These are phyloP conservation scores for Chloris gayana DNA, from an alignment of 176 grass and related monocot species.

Conservation along the genomic window DNA sequence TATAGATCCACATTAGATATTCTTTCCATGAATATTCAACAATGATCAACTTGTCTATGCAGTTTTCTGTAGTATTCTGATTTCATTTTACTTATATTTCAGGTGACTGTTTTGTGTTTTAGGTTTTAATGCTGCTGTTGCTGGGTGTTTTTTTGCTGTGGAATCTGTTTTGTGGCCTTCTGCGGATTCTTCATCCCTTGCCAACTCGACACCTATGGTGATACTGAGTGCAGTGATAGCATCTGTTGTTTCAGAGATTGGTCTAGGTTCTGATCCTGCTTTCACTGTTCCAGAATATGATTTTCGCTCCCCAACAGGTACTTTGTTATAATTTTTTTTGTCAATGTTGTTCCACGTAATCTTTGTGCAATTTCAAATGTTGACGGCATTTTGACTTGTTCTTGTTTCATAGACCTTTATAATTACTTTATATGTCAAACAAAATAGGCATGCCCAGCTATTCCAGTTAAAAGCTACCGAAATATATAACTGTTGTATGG, in stretches of 20 bases:
- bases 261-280: conserved; percentile 86
- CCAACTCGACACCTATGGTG: conserved; percentile 87
- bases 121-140: conserved; percentile 98
- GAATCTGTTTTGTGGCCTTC: conserved; percentile 97
- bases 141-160: conserved; percentile 95
- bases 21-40: background rate
- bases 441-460: background rate
- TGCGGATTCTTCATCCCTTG: conserved; percentile 63
- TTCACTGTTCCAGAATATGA: conserved; percentile 91
- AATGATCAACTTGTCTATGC: conserved; percentile 8
- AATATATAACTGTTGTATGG: background rate
- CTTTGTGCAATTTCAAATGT: conserved; percentile 2
- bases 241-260: conserved; percentile 87
- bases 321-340: conserved; percentile 29
- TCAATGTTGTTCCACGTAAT: background rate
- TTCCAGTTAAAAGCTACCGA: background rate
- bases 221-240: conserved; percentile 97
- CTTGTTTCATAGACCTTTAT: background rate
- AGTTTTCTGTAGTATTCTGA: conserved; percentile 30
- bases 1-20: background rate
- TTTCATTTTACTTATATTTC: conserved; percentile 64
- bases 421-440: conserved; percentile 28
- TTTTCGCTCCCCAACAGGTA: conserved; percentile 94
- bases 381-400: conserved; percentile 20
- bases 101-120: conserved; percentile 60